Evolutionary conservation across 305 asterid genomes (phyloP).

Genomic region (Plantago lanceolata): DNA sequence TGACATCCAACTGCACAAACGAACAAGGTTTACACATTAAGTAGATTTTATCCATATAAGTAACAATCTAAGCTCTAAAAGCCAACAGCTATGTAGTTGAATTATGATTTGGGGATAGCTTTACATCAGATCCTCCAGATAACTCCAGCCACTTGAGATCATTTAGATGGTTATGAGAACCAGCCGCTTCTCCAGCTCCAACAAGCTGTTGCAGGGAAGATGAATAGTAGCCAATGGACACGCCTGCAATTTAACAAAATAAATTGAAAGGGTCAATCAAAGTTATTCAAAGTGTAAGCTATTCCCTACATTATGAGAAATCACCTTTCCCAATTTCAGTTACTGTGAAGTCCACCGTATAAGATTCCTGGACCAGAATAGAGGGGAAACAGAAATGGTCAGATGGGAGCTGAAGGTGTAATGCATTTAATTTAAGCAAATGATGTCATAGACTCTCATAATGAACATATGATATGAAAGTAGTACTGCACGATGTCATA

Average conservation of each 20-base stretch:
- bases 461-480: neutral
- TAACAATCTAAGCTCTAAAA: neutral
- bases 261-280: neutral
- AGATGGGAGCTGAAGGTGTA: conserved; percentile 20
- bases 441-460: neutral
- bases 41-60: conserved; percentile 6
- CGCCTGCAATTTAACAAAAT: conserved; percentile 41
- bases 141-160: conserved; percentile 64
- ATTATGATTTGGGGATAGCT: conserved; percentile 25
- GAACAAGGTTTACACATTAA: conserved; percentile 12
- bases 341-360: conserved; percentile 62
- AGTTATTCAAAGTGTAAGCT: neutral
- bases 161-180: conserved; percentile 28
- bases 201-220: conserved; percentile 55
- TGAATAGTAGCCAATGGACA: conserved; percentile 57
- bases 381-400: conserved; percentile 18
- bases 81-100: conserved; percentile 11
- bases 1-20: conserved; percentile 43
- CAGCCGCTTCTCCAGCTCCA: conserved; percentile 35
- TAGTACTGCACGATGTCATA: neutral
- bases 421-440: conserved; percentile 5
- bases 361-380: conserved; percentile 52
- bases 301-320: conserved; percentile 7
- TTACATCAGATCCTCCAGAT: conserved; percentile 57
- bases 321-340: conserved; percentile 77